Conservation (phyloP, 768 basidiomycete genomes). For the Tylopilus rubrobrunneus region DNA sequence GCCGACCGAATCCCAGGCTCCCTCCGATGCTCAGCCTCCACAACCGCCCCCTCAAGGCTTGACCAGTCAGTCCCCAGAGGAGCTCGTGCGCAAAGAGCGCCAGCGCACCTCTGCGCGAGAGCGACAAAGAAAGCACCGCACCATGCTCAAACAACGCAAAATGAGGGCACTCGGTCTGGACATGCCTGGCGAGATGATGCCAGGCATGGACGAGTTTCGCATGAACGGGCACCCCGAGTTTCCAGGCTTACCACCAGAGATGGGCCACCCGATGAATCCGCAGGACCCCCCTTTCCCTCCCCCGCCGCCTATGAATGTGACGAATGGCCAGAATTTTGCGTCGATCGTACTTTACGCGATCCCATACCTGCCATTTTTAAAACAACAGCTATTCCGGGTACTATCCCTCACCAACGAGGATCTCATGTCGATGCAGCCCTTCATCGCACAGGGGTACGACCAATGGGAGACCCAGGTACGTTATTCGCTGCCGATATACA, state of each 20-base stretch:
- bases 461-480: slow-evolving; percentile 80
- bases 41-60: slow-evolving; percentile 25
- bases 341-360: slow-evolving; percentile 74
- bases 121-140: slow-evolving; percentile 78
- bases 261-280: slow-evolving; percentile 34
- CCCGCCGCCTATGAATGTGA: slow-evolving; percentile 21
- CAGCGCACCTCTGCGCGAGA: slow-evolving; percentile 76
- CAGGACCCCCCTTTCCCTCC: slow-evolving; percentile 65
- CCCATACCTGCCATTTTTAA: slow-evolving; percentile 52
- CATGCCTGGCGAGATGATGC: slow-evolving; percentile 71
- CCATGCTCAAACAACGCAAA: slow-evolving; percentile 73
- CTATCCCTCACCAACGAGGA: slow-evolving; percentile 78
- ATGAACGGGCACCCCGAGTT: slow-evolving; percentile 44
- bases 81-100: slow-evolving; percentile 61
- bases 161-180: slow-evolving; percentile 80
- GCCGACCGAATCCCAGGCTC: slow-evolving; percentile 30
- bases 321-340: slow-evolving; percentile 75
- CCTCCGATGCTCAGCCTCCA: slow-evolving; percentile 31
- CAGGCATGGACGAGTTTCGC: slow-evolving; percentile 64
- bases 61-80: slow-evolving; percentile 50
- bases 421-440: slow-evolving; percentile 69
- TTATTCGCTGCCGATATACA: not conserved
- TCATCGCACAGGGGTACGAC: slow-evolving; percentile 83
- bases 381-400: slow-evolving; percentile 68
- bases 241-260: slow-evolving; percentile 35